phyloP scores from a whole-genome alignment of 108 stramenopile genomes.

The Skeletonema potamos region DNA sequence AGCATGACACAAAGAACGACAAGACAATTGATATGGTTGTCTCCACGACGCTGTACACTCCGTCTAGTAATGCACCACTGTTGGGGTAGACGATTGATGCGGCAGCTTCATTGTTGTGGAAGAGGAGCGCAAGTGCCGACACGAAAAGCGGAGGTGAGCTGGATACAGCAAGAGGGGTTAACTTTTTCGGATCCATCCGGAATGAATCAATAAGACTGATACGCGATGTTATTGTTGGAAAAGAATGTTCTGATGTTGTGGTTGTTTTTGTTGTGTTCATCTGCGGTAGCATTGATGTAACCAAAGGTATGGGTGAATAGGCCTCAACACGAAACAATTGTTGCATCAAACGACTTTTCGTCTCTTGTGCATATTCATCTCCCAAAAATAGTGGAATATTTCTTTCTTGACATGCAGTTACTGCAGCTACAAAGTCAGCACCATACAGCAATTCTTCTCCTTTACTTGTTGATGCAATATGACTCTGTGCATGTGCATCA shows the following conservation, averaged over 20 bases:
- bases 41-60: slow-evolving; percentile 8
- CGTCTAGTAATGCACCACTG: not conserved
- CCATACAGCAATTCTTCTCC: slow-evolving; percentile 38
- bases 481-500: not conserved
- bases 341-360: slow-evolving; percentile 29
- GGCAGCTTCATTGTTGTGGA: slow-evolving; percentile 3
- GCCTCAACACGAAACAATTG: slow-evolving; percentile 26
- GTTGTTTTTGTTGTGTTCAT: not conserved
- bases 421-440: slow-evolving; percentile 54
- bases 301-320: slow-evolving; percentile 40
- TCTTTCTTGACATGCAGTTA: slow-evolving; percentile 42
- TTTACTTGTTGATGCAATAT: not conserved
- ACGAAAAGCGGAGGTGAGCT: slow-evolving; percentile 29
- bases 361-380: slow-evolving; percentile 57
- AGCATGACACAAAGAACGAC: slow-evolving; percentile 45
- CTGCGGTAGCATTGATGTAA: slow-evolving; percentile 19
- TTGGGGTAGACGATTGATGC: not conserved
- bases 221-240: not conserved
- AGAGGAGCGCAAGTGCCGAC: slow-evolving; percentile 23
- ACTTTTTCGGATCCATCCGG: slow-evolving; percentile 46
- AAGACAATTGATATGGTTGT: slow-evolving; percentile 22
- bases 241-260: not conserved
- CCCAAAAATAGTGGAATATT: slow-evolving; percentile 60
- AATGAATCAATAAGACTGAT: slow-evolving; percentile 48
- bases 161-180: slow-evolving; percentile 44